Evolutionary conservation across 2,329 filamentous ascomycete species (phyloP).

Genomic region (Phialemonium atrogriseum): DNA sequence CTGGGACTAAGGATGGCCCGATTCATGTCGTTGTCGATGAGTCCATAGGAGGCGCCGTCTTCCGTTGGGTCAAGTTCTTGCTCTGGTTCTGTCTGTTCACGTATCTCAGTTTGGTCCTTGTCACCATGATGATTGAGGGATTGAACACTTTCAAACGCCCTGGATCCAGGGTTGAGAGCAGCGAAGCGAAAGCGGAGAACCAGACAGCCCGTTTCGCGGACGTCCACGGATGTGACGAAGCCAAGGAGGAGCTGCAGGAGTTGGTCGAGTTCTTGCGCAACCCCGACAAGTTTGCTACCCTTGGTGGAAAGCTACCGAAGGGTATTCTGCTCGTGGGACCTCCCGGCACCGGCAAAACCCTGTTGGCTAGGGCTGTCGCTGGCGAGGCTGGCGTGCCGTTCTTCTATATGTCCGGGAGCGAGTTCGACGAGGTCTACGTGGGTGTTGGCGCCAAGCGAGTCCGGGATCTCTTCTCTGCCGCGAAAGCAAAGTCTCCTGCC

Average conservation of each 20-base stretch:
- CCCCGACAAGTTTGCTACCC: conserved; percentile 84
- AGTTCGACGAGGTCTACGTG: conserved; percentile 98
- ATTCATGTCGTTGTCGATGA: conserved; percentile 95
- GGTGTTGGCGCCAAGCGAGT: conserved; percentile 76
- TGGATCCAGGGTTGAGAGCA: conserved; percentile 57
- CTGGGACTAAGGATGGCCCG: conserved; percentile 72
- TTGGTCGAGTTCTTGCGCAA: conserved; percentile 93
- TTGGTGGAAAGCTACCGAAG: conserved; percentile 94
- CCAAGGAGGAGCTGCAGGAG: conserved; percentile 95
- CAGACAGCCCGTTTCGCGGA: conserved; percentile 88
- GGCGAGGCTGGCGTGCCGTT: conserved; percentile 97
- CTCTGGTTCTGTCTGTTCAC: conserved; percentile 68
- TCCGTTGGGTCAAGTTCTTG: conserved; percentile 87
- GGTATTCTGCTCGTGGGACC: conserved; percentile 92
- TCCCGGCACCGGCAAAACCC: conserved; percentile 94
- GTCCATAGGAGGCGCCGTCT: conserved; percentile 67
- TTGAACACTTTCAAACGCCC: conserved; percentile 74
- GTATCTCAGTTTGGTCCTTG: conserved; percentile 70
- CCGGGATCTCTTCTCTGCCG: conserved; percentile 44
- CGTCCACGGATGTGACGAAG: conserved; percentile 95
- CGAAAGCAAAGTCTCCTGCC: conserved; percentile 26
- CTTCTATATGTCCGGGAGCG: conserved; percentile 99
- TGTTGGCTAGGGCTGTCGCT: conserved; percentile 89
- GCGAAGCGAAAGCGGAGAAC: conserved; percentile 85
- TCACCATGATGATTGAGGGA: conserved; percentile 77